Evolutionary conservation across 2,329 filamentous ascomycete genomes (phyloP), one percentile per base, ranked within the genome.

Genomic region (Trichoderma endophyticum): DNA sequence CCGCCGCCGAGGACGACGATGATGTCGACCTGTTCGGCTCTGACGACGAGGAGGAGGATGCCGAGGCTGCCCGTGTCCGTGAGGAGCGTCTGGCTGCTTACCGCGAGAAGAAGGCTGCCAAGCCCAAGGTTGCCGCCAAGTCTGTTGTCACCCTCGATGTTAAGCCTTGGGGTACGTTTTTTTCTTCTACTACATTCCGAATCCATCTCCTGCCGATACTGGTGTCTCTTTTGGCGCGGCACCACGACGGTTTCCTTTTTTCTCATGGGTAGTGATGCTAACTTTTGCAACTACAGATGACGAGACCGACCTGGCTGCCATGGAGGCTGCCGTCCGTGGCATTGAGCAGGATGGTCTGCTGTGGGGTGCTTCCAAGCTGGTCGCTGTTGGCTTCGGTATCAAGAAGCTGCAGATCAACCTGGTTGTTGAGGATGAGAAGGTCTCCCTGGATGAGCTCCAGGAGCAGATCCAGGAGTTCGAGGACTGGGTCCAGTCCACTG

Each of bases 391-490:
- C 80, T 99, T 93, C 89, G 96, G 96, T 88, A 97, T 99, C 88
- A 96, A 93, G 89, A 98, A 98, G 90, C 91, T 99, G 75, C 95
- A 98, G 90, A 97, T 99, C 88, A 98, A 93, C 91, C 85, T 98
- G 78, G 94, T 98, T 79, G 87, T 98, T 76, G 96, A 98, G 88
- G 96, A 99, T 83, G 95, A 98, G 77, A 98, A 98, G 90, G 84
- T 99, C 81, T 95, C 93, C 77, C 83, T 93, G 76, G 89, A 92
- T 78, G 95, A 98, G 75, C 91, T 99, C 77, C 90, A 97, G 88
- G 90, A 93, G 82, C 80, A 93, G 87, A 97, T 98, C 79, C 75
- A 82, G 81, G 93, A 89, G 77, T 89, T 95, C 79, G 96, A 98
- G 87, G 96, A 99, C 83, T 92, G 93, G 83, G 94, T 99, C 81